Evolutionary conservation across 805 yeast genomes (phyloP), one percentile per base, ranked within the genome.

Genomic region (Pichia kluyveri): DNA sequence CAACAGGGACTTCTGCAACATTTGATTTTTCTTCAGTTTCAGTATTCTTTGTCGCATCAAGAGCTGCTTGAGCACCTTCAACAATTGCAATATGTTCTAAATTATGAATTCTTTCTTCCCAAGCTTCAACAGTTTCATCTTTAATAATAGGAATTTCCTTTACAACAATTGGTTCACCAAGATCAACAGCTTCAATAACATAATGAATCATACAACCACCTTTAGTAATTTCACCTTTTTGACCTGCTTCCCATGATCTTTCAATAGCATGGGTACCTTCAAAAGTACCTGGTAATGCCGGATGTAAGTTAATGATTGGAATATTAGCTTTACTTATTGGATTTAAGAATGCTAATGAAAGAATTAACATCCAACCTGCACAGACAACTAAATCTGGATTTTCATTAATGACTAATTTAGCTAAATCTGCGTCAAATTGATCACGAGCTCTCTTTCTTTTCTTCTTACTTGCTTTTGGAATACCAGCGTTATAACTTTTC

Each of bases 251-350:
- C 91, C 95, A 93, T 1, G 97, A 96, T 60, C 98, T 73, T 58
- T 93, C 96, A 51, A 93, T 93, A 11, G 99, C 98, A 68, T 87
- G 89, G 11, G 95, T 91, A 6, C 99, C 99, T 50, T 91, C 98
- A 70, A 91, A 93, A 6, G 89, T 89, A 28, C 96, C 96, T 1
- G 99, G 99, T 51, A 93, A 77, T 0, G 99, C 98, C 6, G 99
- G 99, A 63, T 93, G 99, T 51, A 93, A 70, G 60, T 93, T 93
- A 59, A 93, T 89, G 53, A 93, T 90, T 37, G 90, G 86, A 30
- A 89, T 75, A 1, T 74, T 69, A 4, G 73, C 78, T 3, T 73
- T 63, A 44, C 71, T 77, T 34, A 90, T 65, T 4, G 90, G 89
- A 38, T 70, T 67, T 51, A 93, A 71, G 55, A 88, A 89, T 19